These are phyloP conservation scores for Termitomyces sp. DNA, from an alignment of 768 basidiomycete species.

Conservation along the genomic window DNA sequence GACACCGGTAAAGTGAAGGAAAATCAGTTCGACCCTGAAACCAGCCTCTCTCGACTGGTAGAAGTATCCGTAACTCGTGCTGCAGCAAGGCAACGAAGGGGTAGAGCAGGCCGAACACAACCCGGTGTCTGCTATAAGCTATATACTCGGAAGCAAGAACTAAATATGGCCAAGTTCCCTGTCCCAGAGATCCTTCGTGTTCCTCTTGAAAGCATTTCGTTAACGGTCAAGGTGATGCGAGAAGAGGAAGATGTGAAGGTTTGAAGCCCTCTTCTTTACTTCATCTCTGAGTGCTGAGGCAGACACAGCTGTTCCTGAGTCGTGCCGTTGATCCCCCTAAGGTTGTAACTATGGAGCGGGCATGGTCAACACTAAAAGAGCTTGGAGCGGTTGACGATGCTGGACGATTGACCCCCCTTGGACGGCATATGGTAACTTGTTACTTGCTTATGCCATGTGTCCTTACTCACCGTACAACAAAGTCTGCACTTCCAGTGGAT, in stretches of 20 bases:
- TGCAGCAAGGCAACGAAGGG: slow-evolving; percentile 77
- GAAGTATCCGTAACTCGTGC: slow-evolving; percentile 79
- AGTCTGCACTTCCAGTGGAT: slow-evolving; percentile 87
- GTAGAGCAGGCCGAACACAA: slow-evolving; percentile 84
- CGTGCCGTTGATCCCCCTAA: slow-evolving; percentile 85
- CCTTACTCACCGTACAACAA: slow-evolving; percentile 4
- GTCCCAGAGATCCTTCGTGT: slow-evolving; percentile 86
- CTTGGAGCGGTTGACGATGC: slow-evolving; percentile 69
- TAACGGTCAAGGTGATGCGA: slow-evolving; percentile 77
- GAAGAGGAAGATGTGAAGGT: slow-evolving; percentile 78
- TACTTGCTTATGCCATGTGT: not conserved
- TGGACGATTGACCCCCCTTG: slow-evolving; percentile 72
- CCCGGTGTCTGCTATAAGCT: slow-evolving; percentile 85
- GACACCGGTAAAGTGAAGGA: slow-evolving; percentile 87
- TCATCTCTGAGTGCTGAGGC: not conserved
- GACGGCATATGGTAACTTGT: slow-evolving; percentile 61
- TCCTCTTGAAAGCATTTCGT: slow-evolving; percentile 75
- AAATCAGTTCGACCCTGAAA: slow-evolving; percentile 64
- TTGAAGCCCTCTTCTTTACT: slow-evolving; percentile 14
- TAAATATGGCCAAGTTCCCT: slow-evolving; percentile 64
- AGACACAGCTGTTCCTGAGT: slow-evolving; percentile 50
- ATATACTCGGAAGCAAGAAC: slow-evolving; percentile 70
- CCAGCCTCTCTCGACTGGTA: slow-evolving; percentile 66
- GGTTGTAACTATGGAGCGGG: slow-evolving; percentile 65
- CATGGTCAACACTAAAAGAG: slow-evolving; percentile 67